Percentiles rank a stretch among this genome's conserved stretches.
Conservation (phyloP, 768 basidiomycete species). For the Mrakia hoshinonis region DNA sequence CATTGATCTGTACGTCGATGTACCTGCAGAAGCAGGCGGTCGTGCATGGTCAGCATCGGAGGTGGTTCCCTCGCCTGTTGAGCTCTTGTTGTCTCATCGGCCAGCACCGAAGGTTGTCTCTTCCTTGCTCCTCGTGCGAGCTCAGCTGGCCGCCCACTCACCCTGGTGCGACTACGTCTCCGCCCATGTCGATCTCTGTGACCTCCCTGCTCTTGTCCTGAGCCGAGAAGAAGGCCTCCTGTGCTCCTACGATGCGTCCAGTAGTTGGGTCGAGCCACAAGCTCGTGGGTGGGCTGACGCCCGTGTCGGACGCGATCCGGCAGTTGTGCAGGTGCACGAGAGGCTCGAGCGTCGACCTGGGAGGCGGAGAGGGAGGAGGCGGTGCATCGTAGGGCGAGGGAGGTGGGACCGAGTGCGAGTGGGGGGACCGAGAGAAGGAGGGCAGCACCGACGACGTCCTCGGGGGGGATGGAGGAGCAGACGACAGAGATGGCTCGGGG, state of each 20-base stretch:
- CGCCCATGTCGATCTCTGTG: neutral
- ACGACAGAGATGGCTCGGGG: neutral
- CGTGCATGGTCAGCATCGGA: neutral
- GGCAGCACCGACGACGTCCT: neutral
- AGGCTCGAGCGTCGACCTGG: neutral
- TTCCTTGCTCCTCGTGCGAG: neutral
- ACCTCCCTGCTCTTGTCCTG: conserved; percentile 1
- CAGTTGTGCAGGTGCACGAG: conserved; percentile 5
- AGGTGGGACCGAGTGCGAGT: neutral
- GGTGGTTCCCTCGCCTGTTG: neutral
- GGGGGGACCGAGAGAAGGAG: conserved; percentile 1
- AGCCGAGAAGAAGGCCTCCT: conserved; percentile 6
- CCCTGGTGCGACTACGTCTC: conserved; percentile 23
- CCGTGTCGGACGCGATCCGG: neutral
- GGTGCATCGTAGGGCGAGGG: neutral
- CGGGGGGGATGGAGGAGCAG: neutral
- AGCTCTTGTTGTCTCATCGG: too few relatives aligned
- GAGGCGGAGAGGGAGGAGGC: conserved; percentile 4
- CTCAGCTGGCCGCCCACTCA: neutral
- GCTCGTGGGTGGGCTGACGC: neutral
- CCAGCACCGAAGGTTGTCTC: neutral
- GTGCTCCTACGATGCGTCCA: conserved; percentile 1
- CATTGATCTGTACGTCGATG: conserved; percentile 83
- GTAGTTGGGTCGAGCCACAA: conserved; percentile 19
- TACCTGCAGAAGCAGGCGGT: neutral